phyloP scores from a whole-genome alignment of 345 rosid genomes.

The Salix dunnii region DNA sequence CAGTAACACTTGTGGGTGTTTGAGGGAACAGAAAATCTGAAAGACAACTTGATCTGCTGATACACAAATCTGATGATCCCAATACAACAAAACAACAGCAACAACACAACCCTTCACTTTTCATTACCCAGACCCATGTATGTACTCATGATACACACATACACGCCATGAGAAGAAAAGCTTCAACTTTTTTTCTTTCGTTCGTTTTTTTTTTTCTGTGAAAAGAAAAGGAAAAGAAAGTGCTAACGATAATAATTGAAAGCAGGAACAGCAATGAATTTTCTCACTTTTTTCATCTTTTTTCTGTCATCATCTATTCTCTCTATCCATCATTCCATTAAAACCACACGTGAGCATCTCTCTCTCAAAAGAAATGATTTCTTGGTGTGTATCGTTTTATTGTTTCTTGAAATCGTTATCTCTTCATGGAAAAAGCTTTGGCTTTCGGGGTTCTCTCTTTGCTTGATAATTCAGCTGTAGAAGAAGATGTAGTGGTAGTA shows the following conservation, averaged over 20 bases:
- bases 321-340: slow-evolving; percentile 38
- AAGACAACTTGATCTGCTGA: slow-evolving; percentile 40
- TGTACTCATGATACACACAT: slow-evolving; percentile 9
- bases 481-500: slow-evolving; percentile 7
- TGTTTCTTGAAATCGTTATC: slow-evolving; percentile 8
- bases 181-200: too few relatives aligned
- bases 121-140: slow-evolving; percentile 16
- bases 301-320: slow-evolving; percentile 43
- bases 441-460: slow-evolving; percentile 14
- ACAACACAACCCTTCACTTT: slow-evolving; percentile 25
- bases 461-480: slow-evolving; percentile 30
- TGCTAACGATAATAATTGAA: slow-evolving; percentile 26
- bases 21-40: slow-evolving; percentile 49
- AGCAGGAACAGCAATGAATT: slow-evolving; percentile 20
- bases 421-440: slow-evolving; percentile 8
- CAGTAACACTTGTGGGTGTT: slow-evolving; percentile 48
- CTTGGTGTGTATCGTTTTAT: slow-evolving; percentile 8
- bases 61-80: slow-evolving; percentile 39
- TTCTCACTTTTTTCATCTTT: slow-evolving; percentile 27
- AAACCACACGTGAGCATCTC: slow-evolving; percentile 49
- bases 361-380: slow-evolving; percentile 23
- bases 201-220: not conserved
- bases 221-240: slow-evolving; percentile 14
- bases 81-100: slow-evolving; percentile 19
- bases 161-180: not conserved